phyloP scores from a whole-genome alignment of 169 alveolate species.

The Toxoplasma gondii region DNA sequence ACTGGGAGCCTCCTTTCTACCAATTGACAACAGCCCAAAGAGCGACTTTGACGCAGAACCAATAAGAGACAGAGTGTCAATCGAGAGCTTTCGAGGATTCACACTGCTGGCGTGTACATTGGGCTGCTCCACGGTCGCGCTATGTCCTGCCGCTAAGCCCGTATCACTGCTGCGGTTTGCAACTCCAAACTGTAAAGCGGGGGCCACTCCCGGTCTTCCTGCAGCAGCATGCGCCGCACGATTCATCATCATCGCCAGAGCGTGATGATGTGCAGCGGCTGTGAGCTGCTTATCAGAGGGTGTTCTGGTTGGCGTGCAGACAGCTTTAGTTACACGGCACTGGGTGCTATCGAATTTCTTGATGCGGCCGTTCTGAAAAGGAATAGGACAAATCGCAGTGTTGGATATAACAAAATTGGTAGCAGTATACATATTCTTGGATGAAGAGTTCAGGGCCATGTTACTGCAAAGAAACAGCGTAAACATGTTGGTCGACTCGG shows the following conservation, averaged over 20 bases:
- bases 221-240: neutral
- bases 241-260: neutral
- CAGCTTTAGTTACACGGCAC: neutral
- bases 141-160: neutral
- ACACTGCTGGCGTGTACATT: neutral
- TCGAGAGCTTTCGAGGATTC: neutral
- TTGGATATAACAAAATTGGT: too few species aligned
- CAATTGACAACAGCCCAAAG: neutral
- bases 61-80: neutral
- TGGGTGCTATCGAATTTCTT: neutral
- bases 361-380: conserved; percentile 10
- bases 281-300: neutral
- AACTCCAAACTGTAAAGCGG: too few species aligned
- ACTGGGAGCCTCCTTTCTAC: neutral
- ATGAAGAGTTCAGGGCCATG: too few species aligned
- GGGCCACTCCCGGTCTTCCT: too few species aligned
- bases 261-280: neutral
- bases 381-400: neutral
- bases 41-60: neutral
- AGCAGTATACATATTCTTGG: too few species aligned
- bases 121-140: neutral
- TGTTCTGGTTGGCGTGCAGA: neutral
- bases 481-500: too few species aligned
- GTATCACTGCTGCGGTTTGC: neutral
- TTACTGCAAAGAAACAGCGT: too few species aligned